Evolutionary conservation across 2,329 filamentous ascomycete species (phyloP), one percentile per base, ranked within the genome.

Genomic region (Hypoxylon sp.): DNA sequence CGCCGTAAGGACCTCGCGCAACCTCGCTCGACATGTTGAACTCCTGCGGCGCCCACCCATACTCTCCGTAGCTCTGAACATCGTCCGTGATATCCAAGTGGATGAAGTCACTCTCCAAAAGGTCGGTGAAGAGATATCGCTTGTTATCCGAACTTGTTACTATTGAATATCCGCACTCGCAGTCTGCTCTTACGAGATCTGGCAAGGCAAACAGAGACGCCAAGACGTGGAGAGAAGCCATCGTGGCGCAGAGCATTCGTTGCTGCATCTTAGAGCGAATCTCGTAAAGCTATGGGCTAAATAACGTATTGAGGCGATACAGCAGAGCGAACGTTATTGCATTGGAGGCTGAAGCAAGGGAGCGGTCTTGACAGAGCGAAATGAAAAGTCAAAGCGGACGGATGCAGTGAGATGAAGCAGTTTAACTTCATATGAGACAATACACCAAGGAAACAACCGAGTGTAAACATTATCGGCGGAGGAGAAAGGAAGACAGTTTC

Each of bases 91-190:
- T 78, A 48, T 78, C 70, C 36, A 86, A 73, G 64, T 86, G 85
- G 2, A 88, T 79, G 73, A 94, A 94, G 78, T 94, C 89, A 18
- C 89, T 89, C 74, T 93, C 91, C 53, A 92, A 77, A 9, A 88
- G 74, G 64, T 93, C 88, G 2, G 89, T 92, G 75, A 91, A 93
- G 54, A 91, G 73, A 40, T 81, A 78, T 48, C 77, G 72, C 5
- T 72, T 61, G 3, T 74, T 69, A 26, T 79, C 77, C 46, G 78
- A 73, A n/a, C 80, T 81, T 38, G 82, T 77, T 64, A 80, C 81
- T 45, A 89, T 77, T 2, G 84, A 84, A 76, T 93, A 94, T 53
- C 91, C 92, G 74, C 92, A 95, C 71, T 91, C 86, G 79, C 92
- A 94, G 65, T 83, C 81, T 4, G 84, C 83, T 11, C 68, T 42